A percentile compares a stretch with the other conserved stretches of the same genome.
Conservation (phyloP, 495 filamentous ascomycete genomes). For the Polyplosphaeria fusca region DNA sequence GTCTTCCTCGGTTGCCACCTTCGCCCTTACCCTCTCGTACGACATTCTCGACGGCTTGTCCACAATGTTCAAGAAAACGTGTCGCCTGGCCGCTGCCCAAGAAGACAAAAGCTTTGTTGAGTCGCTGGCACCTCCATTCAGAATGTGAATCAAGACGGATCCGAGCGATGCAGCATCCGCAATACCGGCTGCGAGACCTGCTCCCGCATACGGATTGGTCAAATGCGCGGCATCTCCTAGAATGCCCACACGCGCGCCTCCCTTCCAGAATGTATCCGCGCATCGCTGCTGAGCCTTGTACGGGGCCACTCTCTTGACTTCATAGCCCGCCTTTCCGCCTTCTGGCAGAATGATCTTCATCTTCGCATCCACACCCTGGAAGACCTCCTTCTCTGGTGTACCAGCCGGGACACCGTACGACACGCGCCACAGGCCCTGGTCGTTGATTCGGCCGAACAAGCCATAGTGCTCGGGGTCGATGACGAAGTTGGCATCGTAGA, state of each 20-base stretch:
- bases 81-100: slow-evolving; percentile 26
- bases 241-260: slow-evolving; percentile 13
- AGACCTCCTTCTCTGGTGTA: slow-evolving; percentile 4
- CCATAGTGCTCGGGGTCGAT: slow-evolving; percentile 15
- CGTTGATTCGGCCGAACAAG: slow-evolving; percentile 13
- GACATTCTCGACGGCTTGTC: slow-evolving; percentile 28
- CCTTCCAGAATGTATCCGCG: slow-evolving; percentile 15
- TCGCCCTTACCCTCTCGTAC: slow-evolving; percentile 15
- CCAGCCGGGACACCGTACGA: slow-evolving; percentile 12
- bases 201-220: slow-evolving; percentile 19
- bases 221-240: slow-evolving; percentile 24
- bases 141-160: slow-evolving; percentile 7
- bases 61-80: slow-evolving; percentile 32
- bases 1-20: slow-evolving; percentile 15
- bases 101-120: slow-evolving; percentile 23
- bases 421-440: slow-evolving; percentile 19
- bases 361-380: slow-evolving; percentile 1
- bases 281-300: slow-evolving; percentile 25
- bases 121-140: background rate
- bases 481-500: slow-evolving; percentile 19
- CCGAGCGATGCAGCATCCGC: slow-evolving; percentile 19
- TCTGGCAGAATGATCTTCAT: slow-evolving; percentile 13
- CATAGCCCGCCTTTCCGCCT: slow-evolving; percentile 5
- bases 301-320: slow-evolving; percentile 18
- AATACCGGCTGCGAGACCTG: slow-evolving; percentile 25